Percentiles rank a stretch among this genome's conserved stretches.
Conservation (phyloP, 2,329 filamentous ascomycete genomes). For the Aspergillus piperis region DNA sequence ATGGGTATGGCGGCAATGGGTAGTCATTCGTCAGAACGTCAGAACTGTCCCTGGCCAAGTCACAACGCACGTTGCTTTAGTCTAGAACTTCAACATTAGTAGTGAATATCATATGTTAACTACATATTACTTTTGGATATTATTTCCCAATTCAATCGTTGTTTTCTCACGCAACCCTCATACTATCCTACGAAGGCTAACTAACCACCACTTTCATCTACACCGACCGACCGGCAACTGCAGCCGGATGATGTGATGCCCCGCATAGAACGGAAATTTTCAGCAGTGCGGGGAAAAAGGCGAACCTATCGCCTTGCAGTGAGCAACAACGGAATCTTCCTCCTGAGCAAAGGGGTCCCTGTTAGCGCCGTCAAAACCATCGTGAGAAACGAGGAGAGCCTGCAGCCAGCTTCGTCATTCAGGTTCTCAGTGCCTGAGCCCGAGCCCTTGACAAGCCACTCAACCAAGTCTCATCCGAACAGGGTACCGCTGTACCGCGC, state of each 20-base stretch:
- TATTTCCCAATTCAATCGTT: not conserved
- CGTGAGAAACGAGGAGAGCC: conserved; percentile 7
- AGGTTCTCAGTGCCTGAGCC: not conserved
- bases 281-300: conserved; percentile 31
- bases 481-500: not conserved
- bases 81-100: conserved; percentile 20
- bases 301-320: conserved; percentile 2
- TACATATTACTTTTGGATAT: too few species aligned
- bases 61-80: conserved; percentile 12
- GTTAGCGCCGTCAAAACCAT: conserved; percentile 2
- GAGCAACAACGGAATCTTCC: conserved; percentile 5
- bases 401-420: not conserved
- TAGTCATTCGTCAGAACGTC: conserved; percentile 28
- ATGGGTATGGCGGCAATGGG: conserved; percentile 25
- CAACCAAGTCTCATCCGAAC: too few species aligned
- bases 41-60: conserved; percentile 8
- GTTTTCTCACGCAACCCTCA: not conserved
- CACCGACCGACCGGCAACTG: conserved; percentile 8
- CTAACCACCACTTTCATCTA: not conserved
- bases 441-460: not conserved
- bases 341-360: not conserved
- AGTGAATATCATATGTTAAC: conserved; percentile 8
- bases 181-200: not conserved
- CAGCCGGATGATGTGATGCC: conserved; percentile 23
- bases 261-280: conserved; percentile 28